phyloP scores from a whole-genome alignment of 2,329 filamentous ascomycete species.

The Colletotrichum lupini region DNA sequence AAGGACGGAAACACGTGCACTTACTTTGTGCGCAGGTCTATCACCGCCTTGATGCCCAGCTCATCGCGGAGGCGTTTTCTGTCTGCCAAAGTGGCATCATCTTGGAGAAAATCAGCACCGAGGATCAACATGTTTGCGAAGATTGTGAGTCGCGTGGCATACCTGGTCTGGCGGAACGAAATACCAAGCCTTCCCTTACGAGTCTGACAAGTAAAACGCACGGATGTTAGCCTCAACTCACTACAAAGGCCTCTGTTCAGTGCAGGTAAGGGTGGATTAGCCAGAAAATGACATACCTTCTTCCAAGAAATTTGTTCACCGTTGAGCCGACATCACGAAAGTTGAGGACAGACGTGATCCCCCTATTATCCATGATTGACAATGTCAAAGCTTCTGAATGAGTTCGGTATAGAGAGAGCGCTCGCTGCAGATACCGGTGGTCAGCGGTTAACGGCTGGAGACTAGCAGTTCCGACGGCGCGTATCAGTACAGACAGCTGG shows the following conservation, averaged over 20 bases:
- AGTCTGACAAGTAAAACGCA: slow-evolving; percentile 45
- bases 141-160: slow-evolving; percentile 30
- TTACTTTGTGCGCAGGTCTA: slow-evolving; percentile 84
- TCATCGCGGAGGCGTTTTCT: slow-evolving; percentile 67
- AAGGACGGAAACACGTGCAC: slow-evolving; percentile 19
- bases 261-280: background rate
- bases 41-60: slow-evolving; percentile 75
- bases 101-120: slow-evolving; percentile 47
- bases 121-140: background rate
- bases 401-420: background rate
- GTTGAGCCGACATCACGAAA: slow-evolving; percentile 81
- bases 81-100: slow-evolving; percentile 78
- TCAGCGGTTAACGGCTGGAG: background rate
- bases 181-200: slow-evolving; percentile 72
- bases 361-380: slow-evolving; percentile 22
- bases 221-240: background rate
- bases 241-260: background rate
- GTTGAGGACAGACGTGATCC: slow-evolving; percentile 66
- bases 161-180: slow-evolving; percentile 74
- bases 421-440: background rate
- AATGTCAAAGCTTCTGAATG: background rate
- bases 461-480: background rate
- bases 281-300: slow-evolving; percentile 55
- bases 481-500: background rate
- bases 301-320: slow-evolving; percentile 69